Evolutionary conservation across 208 protist genomes (phyloP).

Genomic region (Wallacemonas rigidus): DNA sequence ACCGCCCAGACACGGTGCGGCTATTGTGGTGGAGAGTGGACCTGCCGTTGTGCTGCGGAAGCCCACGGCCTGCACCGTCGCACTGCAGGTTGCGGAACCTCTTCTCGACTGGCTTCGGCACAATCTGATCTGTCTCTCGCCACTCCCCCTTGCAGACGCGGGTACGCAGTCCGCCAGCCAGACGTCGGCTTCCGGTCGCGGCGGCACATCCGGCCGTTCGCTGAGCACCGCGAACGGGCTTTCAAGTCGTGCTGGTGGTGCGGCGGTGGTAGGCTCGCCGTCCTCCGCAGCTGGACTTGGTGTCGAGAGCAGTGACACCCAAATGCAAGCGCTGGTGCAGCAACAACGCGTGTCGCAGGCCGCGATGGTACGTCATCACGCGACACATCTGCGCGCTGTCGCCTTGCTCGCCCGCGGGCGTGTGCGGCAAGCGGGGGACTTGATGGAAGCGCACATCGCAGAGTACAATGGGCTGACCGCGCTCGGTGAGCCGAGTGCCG

Average conservation of each 20-base stretch:
- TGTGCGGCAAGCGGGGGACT: slow-evolving; percentile 3
- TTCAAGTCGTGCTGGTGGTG: not conserved
- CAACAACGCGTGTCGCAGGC: slow-evolving; percentile 24
- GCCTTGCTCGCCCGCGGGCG: slow-evolving; percentile 18
- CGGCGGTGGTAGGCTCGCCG: not conserved
- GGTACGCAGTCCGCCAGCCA: not conserved
- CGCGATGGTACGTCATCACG: slow-evolving; percentile 33
- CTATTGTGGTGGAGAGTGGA: not conserved
- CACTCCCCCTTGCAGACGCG: not conserved
- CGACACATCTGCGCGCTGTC: slow-evolving; percentile 17
- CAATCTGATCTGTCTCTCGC: slow-evolving; percentile 20
- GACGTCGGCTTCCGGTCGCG: not conserved
- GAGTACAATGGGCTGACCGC: slow-evolving; percentile 18
- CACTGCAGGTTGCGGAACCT: slow-evolving; percentile 44
- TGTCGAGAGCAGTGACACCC: not conserved
- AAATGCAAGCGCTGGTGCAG: not conserved
- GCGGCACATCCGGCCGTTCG: not conserved
- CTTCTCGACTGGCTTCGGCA: slow-evolving; percentile 46
- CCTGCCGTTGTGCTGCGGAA: not conserved
- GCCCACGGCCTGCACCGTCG: slow-evolving; percentile 61
- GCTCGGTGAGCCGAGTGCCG: not conserved
- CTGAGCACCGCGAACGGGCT: not conserved
- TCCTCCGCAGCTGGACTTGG: not conserved
- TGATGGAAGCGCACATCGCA: slow-evolving; percentile 21
- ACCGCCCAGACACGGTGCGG: not conserved